Base-by-base conservation (phyloP, 129 eudicot species). In the Apium graveolens region DNA sequence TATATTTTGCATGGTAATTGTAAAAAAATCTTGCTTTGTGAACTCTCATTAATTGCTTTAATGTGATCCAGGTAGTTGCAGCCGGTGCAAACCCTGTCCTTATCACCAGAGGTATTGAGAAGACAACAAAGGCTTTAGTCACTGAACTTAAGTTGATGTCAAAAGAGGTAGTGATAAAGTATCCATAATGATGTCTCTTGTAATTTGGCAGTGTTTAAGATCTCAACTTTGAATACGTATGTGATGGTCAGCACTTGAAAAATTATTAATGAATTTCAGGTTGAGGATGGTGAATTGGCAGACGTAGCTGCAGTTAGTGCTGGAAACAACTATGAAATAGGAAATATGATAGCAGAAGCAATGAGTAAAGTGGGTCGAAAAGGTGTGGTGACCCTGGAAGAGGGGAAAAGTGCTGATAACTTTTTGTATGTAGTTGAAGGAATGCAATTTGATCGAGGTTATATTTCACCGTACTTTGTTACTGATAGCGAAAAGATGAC, bases 231-330 rank as follows among this genome's bases (percentile, higher is more conserved):
- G 57, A 51, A 10, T 1, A 31, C 46, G 68, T n/a, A 21, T 31
- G 18, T 48, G 45, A 18, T 74, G 39, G 21, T 73, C 75, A 69
- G 14, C 37, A 26, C n/a, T 39, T 6, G 16, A 16, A 43, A 53
- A 21, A 18, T 26, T 29, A 3, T 5, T 55, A 27, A 13, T 46
- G 43, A n/a, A 26, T 78, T 74, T 29, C 87, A 91, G 98, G 95
- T 94, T 46, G 97, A 95, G 79, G 98, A 95, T 63, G 84, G 89
- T 77, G 98, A 95, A 70, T 82, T 95, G 71, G 97, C 93, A 42
- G 97, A 95, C 81, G 96, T 95, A 73, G 98, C 97, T 78, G 96
- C 98, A 31, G 98, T 91, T 37, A 91, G 98, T 91, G 98, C 97
- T n/a, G 98, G 98, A 16, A 95, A 95, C 91, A 95, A 95, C 81